These are phyloP conservation scores for Karstenula rhodostoma DNA, from an alignment of 2,329 filamentous ascomycete genomes.

Conservation along the genomic window DNA sequence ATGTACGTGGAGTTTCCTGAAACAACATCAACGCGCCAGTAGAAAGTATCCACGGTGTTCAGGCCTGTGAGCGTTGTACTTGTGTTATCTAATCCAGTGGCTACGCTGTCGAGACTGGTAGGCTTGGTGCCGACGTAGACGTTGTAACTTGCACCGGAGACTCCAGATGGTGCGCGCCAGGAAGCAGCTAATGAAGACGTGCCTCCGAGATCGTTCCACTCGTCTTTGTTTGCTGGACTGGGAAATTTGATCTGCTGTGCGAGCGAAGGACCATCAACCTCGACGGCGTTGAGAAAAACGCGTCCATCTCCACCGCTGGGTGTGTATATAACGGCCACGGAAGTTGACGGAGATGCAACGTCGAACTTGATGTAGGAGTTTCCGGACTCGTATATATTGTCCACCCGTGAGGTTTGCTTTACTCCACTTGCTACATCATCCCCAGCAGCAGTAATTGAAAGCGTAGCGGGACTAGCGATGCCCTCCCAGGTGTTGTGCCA, in stretches of 20 bases:
- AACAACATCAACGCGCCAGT: conserved; percentile 44
- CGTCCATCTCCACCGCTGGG: conserved; percentile 22
- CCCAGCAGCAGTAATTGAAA: conserved; percentile 37
- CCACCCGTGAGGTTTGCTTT: conserved; percentile 35
- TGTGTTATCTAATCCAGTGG: conserved; percentile 12
- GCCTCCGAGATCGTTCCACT: conserved; percentile 30
- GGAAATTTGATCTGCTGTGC: conserved; percentile 38
- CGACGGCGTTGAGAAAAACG: conserved; percentile 44
- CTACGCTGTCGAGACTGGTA: conserved; percentile 18
- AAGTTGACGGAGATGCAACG: conserved; percentile 17
- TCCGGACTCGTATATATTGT: conserved; percentile 44
- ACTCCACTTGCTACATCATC: conserved; percentile 16
- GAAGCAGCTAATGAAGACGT: conserved; percentile 21
- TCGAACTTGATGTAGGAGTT: conserved; percentile 37
- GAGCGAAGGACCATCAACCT: conserved; percentile 36
- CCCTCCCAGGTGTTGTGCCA: conserved; percentile 46
- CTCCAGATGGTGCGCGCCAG: conserved; percentile 33
- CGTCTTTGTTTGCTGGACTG: conserved; percentile 38
- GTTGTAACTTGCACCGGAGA: conserved; percentile 27
- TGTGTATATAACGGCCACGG: conserved; percentile 33
- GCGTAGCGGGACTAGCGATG: conserved; percentile 25
- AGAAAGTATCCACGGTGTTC: conserved; percentile 34
- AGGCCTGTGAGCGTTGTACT: conserved; percentile 17
- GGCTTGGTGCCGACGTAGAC: conserved; percentile 34
- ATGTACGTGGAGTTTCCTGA: conserved; percentile 23